phyloP scores from a whole-genome alignment of 768 basidiomycete genomes.

The Sarcodon aspratus region DNA sequence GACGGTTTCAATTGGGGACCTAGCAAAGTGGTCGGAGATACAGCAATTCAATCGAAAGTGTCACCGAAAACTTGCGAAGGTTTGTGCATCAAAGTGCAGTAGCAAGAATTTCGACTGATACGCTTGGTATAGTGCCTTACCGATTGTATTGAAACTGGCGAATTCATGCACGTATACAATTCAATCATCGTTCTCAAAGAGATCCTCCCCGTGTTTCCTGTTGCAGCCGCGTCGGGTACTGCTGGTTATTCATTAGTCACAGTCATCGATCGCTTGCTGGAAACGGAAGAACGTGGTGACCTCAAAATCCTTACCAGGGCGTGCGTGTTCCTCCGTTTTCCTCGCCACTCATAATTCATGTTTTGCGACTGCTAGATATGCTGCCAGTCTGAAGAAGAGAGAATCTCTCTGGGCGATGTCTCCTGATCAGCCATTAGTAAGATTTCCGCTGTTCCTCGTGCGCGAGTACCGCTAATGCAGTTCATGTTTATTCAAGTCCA shows the following conservation, averaged over 20 bases:
- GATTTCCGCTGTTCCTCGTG: too few relatives aligned
- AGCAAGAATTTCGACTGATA: not conserved
- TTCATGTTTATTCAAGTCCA: too few relatives aligned
- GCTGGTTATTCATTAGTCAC: slow-evolving; percentile 43
- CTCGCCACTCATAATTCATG: not conserved
- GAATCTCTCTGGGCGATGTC: slow-evolving; percentile 43
- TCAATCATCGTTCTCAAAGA: slow-evolving; percentile 91
- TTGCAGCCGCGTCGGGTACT: slow-evolving; percentile 41
- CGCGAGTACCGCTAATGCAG: too few relatives aligned
- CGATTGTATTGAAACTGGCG: slow-evolving; percentile 74
- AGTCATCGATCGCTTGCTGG: slow-evolving; percentile 56
- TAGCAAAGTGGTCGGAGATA: slow-evolving; percentile 64
- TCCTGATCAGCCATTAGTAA: slow-evolving; percentile 5
- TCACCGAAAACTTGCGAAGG: slow-evolving; percentile 67
- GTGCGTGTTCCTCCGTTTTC: slow-evolving; percentile 27
- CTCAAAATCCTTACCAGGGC: slow-evolving; percentile 71
- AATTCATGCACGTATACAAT: slow-evolving; percentile 98
- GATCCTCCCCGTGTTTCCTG: slow-evolving; percentile 80
- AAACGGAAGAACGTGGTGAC: slow-evolving; percentile 74
- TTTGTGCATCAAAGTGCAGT: not conserved
- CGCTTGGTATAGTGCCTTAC: slow-evolving; percentile 48
- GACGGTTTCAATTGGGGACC: slow-evolving; percentile 31
- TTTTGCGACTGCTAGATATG: slow-evolving; percentile 35
- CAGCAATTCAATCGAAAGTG: slow-evolving; percentile 70
- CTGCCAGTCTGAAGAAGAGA: slow-evolving; percentile 64